Conservation (phyloP, 805 yeast species). For the Torulaspora maleeae region DNA sequence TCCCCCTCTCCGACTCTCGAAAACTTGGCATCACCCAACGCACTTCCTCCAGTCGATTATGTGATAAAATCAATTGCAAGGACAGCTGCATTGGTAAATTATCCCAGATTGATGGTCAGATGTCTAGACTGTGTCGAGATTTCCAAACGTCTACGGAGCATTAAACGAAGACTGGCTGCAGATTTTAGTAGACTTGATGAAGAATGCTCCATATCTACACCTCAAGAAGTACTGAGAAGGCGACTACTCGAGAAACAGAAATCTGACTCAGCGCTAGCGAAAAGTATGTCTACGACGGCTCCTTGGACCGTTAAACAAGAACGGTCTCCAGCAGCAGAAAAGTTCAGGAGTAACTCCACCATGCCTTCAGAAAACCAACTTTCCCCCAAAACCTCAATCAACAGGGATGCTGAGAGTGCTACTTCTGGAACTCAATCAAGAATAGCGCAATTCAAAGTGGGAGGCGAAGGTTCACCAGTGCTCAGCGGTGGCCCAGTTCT, state of each 20-base stretch:
- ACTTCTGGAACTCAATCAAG: conserved; percentile 2
- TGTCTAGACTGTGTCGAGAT: conserved; percentile 33
- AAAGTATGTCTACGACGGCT: conserved; percentile 9
- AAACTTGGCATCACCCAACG: conserved; percentile 50
- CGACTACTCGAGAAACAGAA: conserved; percentile 9
- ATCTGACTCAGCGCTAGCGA: conserved; percentile 11
- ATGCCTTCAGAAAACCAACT: conserved; percentile 8
- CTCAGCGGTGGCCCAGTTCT: conserved; percentile 10
- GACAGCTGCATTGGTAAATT: conserved; percentile 56
- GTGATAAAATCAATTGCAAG: conserved; percentile 59
- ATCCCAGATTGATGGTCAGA: conserved; percentile 51
- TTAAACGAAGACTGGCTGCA: conserved; percentile 19
- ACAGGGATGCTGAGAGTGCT: conserved; percentile 5
- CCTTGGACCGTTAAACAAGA: background rate
- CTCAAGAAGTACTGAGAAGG: conserved; percentile 8
- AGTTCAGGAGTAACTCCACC: conserved; percentile 11
- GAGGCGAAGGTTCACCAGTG: conserved; percentile 5
- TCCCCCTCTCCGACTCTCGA: conserved; percentile 52
- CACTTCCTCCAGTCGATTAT: conserved; percentile 52
- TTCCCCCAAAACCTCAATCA: conserved; percentile 22
- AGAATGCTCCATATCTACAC: conserved; percentile 4
- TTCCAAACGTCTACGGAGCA: conserved; percentile 23
- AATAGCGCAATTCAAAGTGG: conserved; percentile 5
- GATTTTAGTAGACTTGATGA: conserved; percentile 14
- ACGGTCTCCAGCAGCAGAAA: conserved; percentile 5